Evolutionary conservation across 371 early-diverging fungal genomes (phyloP), one percentile per base, ranked within the genome.

Genomic region (Rhizopus sp.): DNA sequence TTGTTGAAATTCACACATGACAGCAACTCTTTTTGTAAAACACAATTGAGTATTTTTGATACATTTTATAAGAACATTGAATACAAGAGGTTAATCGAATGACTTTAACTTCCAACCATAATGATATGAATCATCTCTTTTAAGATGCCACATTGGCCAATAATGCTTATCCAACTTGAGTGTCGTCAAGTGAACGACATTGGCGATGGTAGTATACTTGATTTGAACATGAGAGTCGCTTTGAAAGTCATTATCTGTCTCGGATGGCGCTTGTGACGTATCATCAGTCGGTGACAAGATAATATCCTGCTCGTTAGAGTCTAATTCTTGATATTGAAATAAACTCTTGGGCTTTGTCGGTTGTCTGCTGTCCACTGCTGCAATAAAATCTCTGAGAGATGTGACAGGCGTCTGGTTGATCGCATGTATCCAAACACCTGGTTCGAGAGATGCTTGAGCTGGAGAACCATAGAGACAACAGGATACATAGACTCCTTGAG

Each of bases 401-500:
- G 44, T 58, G 5, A 85, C 73, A 0, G 68, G 66, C 0, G 40
- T 56, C 39, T 72, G 69, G 31, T 88, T 81, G 35, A 91, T 64
- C 50, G 86, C 84, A 10, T 78, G 79, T 40, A 92, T 86, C 87
- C 90, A 91, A 29, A 88, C 75, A 12, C 81, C 81, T 0, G 82
- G 82, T 4, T 70, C 63, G 5, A 93, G 38, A 41, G 75, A 80
- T 44, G 77, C 81, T 40, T 83, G 83, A 1, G 85, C 82, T 1
- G 93, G 92, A 0, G 86, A 85, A 2, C 93, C 93, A 53, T 80
- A 74, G 13, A 82, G 71, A 32, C 83, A 75, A 68, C 74, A 79
- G 44, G 88, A 78, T 1, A 94, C 85, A 70, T 94, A 95, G 8
- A 94, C 87, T 4, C 80, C 77, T 1, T 81, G 70, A 0, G 93